Evolutionary conservation across 2,329 filamentous ascomycete species (phyloP), one percentile per base, ranked within the genome.

Genomic region (Stenocarpella maydis): DNA sequence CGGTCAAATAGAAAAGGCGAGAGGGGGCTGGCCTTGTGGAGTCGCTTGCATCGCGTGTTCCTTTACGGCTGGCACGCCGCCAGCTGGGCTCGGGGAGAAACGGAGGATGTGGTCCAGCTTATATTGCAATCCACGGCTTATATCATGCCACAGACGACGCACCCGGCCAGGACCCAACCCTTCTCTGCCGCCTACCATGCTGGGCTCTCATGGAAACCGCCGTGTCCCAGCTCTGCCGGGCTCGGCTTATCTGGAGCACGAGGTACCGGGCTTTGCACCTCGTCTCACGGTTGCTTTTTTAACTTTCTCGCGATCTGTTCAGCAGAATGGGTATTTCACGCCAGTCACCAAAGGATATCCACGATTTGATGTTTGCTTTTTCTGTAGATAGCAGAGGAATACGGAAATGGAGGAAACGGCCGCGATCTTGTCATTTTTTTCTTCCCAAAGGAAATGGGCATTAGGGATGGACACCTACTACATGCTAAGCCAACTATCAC

Each of bases 231-330:
- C n/a, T 47, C 41, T 34, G n/a, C 58, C 58, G 58, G 55, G 41
- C 41, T n/a, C 68, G 74, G 72, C 71, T 74, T 67, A 64, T 71
- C 50, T 68, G 68, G 64, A 67, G 61, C 67, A 67, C 60, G 68
- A 70, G 68, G 68, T 72, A 70, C 69, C 74, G 74, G 73, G 69
- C 70, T 75, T 71, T 71, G 73, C 73, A 75, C 75, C 74, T 78
- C 73, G 45, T 24, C 31, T 77, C 71, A 73, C 72, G 74, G 71
- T 72, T 69, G 73, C 64, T 69, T 72, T 72, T 65, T 70, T n/a
- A n/a, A 67, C 49, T 71, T 72, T 71, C 37, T 63, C 34, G 58
- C 58, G 67, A 53, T 52, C 53, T 47, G 53, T 68, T 64, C 64
- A 70, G 60, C 65, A 69, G 67, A 65, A 70, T 66, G 65, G 69